Base-by-base conservation (phyloP, 805 yeast genomes). In the Candida ficus region DNA sequence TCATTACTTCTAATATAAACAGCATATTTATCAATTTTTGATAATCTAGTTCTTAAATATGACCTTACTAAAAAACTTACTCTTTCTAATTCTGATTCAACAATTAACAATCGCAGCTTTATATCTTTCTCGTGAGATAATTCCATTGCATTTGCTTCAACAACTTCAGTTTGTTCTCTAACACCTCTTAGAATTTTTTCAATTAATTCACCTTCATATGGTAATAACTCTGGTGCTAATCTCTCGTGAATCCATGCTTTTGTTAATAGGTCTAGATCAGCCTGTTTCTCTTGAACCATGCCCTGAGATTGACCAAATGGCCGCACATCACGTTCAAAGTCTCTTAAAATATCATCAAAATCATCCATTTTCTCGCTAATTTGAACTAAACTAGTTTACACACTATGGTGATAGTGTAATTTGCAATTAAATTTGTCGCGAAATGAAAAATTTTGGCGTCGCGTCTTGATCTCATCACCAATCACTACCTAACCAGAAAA, bases 61-160 rank as follows among this genome's bases (percentile, higher is more conserved):
- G 87, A 73, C 38, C 97, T 65, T n/a, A 90, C 68, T 27, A 91
- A 61, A 57, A 82, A 93, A 52, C 82, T 87, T 23, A 88, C 75
- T 42, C 99, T 67, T 53, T 93, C 98, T 19, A 93, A 71, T 51
- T 93, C 98, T 12, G 95, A 83, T 56, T 93, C 99, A 50, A 91
- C 80, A 19, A 95, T 76, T 66, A 93, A 76, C 34, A 90, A 67
- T 43, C 85, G 82, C 43, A 91, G 62, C 55, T 90, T 90, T 61
- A 80, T 79, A 46, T 82, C 86, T 38, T 64, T 69, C 42, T 79
- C 80, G 32, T 71, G 68, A 37, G 76, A 76, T 29, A 83, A 66
- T 41, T 84, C 90, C 54, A 87, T 80, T 8, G 95, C 82, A 50
- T 87, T 85, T 37, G 78, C 70, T 52, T 84, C 91, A 29, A 91